These are phyloP conservation scores for Capsicum rhomboideum DNA, from an alignment of 257 asterid genomes.

Conservation along the genomic window DNA sequence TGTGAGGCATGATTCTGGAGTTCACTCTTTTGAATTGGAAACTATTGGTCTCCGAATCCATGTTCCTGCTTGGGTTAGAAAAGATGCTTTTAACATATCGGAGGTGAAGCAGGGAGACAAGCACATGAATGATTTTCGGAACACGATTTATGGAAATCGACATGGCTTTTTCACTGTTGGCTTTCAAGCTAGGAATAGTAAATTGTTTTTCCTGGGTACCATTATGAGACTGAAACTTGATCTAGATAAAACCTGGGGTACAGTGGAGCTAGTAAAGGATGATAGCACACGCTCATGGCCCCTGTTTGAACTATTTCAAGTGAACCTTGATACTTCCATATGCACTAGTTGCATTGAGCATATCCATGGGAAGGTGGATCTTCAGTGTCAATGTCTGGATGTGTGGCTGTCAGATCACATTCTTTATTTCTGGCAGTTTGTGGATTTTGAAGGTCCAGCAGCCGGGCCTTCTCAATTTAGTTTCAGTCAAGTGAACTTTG, in stretches of 20 bases:
- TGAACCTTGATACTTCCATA: constrained; percentile 51
- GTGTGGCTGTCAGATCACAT: constrained; percentile 63
- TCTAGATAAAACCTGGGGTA: constrained; percentile 48
- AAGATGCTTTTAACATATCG: constrained; percentile 21
- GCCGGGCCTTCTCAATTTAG: constrained; percentile 33
- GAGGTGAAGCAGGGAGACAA: constrained; percentile 23
- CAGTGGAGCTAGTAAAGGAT: constrained; percentile 38
- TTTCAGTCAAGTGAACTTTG: constrained; percentile 40
- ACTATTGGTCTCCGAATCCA: constrained; percentile 44
- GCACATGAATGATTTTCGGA: constrained; percentile 25
- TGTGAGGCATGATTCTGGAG: constrained; percentile 19
- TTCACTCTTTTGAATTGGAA: constrained; percentile 37
- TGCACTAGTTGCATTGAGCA: constrained; percentile 27
- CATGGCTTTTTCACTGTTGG: constrained; percentile 46
- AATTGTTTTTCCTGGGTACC: constrained; percentile 45
- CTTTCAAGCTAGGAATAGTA: constrained; percentile 41
- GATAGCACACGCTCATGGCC: constrained; percentile 49
- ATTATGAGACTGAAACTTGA: constrained; percentile 34
- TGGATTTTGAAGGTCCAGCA: constrained; percentile 44
- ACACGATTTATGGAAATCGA: constrained; percentile 28
- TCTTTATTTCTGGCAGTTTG: constrained; percentile 41
- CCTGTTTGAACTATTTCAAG: constrained; percentile 58
- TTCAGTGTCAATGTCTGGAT: constrained; percentile 53
- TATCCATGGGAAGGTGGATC: constrained; percentile 31
- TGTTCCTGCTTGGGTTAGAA: constrained; percentile 48